A percentile compares a stretch with the other conserved stretches of the same genome.
These are phyloP conservation scores for Lasiosphaeria hispida DNA, from an alignment of 495 filamentous ascomycete genomes.

Conservation along the genomic window DNA sequence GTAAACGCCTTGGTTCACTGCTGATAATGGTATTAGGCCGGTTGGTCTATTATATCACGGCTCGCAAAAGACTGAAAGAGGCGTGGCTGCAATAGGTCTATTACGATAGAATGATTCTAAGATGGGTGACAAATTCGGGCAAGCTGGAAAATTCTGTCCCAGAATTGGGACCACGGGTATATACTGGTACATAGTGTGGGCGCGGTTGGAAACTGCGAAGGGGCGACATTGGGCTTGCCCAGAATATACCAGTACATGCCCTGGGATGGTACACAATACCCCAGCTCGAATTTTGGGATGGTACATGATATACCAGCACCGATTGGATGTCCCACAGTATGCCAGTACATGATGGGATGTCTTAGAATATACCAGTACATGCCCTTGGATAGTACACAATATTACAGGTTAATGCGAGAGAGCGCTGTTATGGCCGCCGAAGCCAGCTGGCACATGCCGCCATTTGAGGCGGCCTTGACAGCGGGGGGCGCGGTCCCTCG, in stretches of 20 bases:
- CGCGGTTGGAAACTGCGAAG: background rate
- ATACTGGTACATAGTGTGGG: background rate
- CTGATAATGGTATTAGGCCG: slow-evolving; percentile 1
- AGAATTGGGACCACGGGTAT: slow-evolving; percentile 1
- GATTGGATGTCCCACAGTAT: too few relatives aligned
- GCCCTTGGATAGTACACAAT: slow-evolving; percentile 1
- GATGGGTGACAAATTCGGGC: too few relatives aligned
- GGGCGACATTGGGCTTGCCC: slow-evolving; percentile 1
- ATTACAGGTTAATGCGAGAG: background rate
- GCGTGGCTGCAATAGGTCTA: background rate
- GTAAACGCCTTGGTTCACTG: slow-evolving; percentile 3
- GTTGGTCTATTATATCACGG: slow-evolving; percentile 1
- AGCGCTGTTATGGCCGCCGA: background rate
- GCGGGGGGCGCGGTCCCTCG: background rate
- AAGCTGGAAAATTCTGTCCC: too few relatives aligned
- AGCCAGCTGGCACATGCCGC: background rate
- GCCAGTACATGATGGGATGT: too few relatives aligned
- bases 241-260: too few relatives aligned
- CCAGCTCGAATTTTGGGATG: too few relatives aligned
- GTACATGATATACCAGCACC: too few relatives aligned
- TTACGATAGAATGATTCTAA: slow-evolving; percentile 2
- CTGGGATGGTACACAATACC: too few relatives aligned
- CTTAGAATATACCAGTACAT: too few relatives aligned
- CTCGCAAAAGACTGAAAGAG: slow-evolving; percentile 1
- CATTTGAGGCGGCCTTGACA: background rate